Percentiles rank a stretch among this genome's conserved stretches.
Conservation (phyloP, 1,284 basidiomycete species). For the Cutaneotrichosporon mucoides region DNA sequence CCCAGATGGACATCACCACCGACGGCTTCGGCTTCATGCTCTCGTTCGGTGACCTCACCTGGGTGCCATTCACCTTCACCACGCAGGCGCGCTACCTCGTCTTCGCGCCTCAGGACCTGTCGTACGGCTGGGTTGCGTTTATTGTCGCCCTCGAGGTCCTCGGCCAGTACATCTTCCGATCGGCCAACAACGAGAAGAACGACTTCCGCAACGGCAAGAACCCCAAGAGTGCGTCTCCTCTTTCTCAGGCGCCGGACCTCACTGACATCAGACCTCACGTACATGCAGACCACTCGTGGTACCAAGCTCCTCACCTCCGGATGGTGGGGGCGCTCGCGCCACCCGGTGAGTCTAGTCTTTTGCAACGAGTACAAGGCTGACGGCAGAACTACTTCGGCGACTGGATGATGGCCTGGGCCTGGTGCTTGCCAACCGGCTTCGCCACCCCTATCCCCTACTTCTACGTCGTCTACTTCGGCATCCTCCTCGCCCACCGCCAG, state of each 20-base stretch:
- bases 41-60: constrained; percentile 83
- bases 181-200: constrained; percentile 89
- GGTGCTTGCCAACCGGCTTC: constrained; percentile 93
- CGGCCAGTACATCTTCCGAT: constrained; percentile 91
- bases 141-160: constrained; percentile 66
- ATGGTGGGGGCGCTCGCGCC: constrained; percentile 94
- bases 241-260: too few relatives aligned
- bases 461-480: constrained; percentile 82
- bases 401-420: constrained; percentile 54
- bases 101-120: constrained; percentile 77
- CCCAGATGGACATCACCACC: constrained; percentile 96
- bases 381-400: constrained; percentile 65
- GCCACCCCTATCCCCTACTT: constrained; percentile 92
- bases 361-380: neutral
- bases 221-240: constrained; percentile 64
- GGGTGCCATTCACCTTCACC: constrained; percentile 93
- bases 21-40: constrained; percentile 99
- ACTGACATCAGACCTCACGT: constrained; percentile 63
- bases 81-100: constrained; percentile 93
- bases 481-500: constrained; percentile 88
- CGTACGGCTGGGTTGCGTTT: constrained; percentile 57
- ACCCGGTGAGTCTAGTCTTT: constrained; percentile 58
- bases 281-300: constrained; percentile 77
- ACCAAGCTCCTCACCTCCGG: constrained; percentile 89
- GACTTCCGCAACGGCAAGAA: constrained; percentile 90